These are phyloP conservation scores for Auxenochlorella protothecoides DNA, from an alignment of 139 green algal species.

Conservation along the genomic window DNA sequence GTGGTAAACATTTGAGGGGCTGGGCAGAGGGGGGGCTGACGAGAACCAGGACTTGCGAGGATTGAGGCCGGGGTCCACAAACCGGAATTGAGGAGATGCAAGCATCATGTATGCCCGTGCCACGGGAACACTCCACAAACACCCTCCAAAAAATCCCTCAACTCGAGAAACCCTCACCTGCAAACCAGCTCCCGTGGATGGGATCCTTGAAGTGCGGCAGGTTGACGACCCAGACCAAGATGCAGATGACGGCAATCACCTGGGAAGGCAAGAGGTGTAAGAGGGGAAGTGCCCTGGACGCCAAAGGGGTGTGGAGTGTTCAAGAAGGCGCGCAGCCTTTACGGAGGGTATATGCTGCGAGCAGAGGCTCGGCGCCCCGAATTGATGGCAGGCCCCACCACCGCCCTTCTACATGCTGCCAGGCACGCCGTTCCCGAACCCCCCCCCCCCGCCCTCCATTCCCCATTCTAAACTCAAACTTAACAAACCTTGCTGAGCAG, in stretches of 20 bases:
- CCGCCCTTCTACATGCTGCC: no score
- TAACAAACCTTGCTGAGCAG: conserved; percentile 75
- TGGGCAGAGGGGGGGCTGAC: no score
- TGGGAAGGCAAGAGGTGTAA: background rate
- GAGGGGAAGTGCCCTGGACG: conserved; percentile 38
- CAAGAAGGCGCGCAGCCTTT: no score
- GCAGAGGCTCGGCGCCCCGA: no score
- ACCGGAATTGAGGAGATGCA: conserved; percentile 42
- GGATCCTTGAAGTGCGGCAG: conserved; percentile 87
- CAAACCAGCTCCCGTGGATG: conserved; percentile 59
- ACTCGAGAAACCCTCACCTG: background rate
- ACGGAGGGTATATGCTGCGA: no score
- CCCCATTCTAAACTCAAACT: no score
- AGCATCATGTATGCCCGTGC: conserved; percentile 26
- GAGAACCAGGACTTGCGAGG: no score
- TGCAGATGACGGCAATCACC: conserved; percentile 76
- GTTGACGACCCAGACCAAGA: conserved; percentile 98
- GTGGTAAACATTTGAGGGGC: no score
- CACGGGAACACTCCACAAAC: conserved; percentile 2
- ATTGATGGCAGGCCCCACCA: no score
- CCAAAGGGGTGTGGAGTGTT: conserved; percentile 1
- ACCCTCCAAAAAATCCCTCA: background rate
- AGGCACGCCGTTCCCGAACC: no score
- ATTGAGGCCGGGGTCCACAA: no score
- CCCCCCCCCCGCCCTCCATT: no score